phyloP scores from a whole-genome alignment of 75 land plant genomes.

The Selaginella tamariscina region DNA sequence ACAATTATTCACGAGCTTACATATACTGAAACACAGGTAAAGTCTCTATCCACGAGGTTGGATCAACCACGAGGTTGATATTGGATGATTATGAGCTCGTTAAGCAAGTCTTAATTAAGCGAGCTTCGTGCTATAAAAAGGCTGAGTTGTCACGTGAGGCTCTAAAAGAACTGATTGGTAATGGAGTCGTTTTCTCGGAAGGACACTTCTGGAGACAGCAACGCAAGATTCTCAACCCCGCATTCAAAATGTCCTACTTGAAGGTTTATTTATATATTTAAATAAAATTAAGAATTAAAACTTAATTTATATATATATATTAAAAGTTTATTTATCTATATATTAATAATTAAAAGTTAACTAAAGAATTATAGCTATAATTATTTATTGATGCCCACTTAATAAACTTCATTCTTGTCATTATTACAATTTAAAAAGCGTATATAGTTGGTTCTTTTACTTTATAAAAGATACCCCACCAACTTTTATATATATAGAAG shows the following conservation, averaged over 20 bases:
- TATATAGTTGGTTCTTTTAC: not conserved
- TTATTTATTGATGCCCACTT: too few relatives aligned
- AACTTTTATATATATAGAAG: too few relatives aligned
- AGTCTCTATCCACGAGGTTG: conserved; percentile 11
- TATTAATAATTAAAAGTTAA: too few relatives aligned
- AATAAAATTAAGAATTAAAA: too few relatives aligned
- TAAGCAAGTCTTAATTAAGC: not conserved
- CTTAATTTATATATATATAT: too few relatives aligned
- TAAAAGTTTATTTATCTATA: too few relatives aligned
- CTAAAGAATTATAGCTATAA: too few relatives aligned
- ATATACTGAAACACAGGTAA: too few relatives aligned
- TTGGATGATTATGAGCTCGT: conserved; percentile 1
- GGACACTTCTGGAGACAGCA: conserved; percentile 11
- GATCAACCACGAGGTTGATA: not conserved
- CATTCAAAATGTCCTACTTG: not conserved
- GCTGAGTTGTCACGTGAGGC: not conserved
- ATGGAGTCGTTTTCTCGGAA: not conserved
- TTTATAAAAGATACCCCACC: not conserved
- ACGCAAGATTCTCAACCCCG: conserved; percentile 1
- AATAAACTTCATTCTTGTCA: not conserved
- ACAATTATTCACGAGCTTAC: not conserved
- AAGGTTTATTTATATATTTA: not conserved
- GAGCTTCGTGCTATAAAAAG: not conserved
- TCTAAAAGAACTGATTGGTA: not conserved
- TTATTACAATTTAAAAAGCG: not conserved